phyloP scores from a whole-genome alignment of 192 early-diverging fungal genomes.

The Umbelopsis ramanniana region DNA sequence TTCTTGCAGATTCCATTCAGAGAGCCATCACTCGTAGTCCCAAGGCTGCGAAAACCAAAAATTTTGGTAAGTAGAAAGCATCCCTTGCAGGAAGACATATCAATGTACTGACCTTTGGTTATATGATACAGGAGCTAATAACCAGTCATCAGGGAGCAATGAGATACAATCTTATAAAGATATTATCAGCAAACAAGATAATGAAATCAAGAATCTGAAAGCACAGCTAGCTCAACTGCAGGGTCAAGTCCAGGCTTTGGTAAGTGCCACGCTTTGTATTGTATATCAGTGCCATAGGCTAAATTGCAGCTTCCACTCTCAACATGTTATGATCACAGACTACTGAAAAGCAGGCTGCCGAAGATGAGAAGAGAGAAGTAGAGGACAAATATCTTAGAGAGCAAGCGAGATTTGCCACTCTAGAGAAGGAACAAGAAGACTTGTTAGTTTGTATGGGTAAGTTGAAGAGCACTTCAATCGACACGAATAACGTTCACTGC shows the following conservation, averaged over 20 bases:
- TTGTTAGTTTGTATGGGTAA: constrained; percentile 46
- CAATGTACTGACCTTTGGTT: background rate
- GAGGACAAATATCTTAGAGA: constrained; percentile 23
- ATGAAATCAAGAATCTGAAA: constrained; percentile 4
- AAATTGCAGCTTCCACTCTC: background rate
- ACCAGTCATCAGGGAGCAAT: background rate
- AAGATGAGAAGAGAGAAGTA: constrained; percentile 12
- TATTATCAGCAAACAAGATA: constrained; percentile 4
- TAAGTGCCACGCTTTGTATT: background rate
- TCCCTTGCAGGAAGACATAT: background rate
- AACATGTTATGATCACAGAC: background rate
- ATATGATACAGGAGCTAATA: background rate
- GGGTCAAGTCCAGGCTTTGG: constrained; percentile 6
- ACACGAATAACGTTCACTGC: background rate
- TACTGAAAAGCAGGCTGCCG: background rate
- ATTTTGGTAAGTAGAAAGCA: background rate
- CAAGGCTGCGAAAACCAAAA: constrained; percentile 19
- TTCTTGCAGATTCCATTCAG: constrained; percentile 44
- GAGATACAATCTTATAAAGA: constrained; percentile 25
- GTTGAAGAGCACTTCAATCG: background rate
- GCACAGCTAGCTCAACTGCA: constrained; percentile 7
- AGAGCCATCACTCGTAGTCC: constrained; percentile 47
- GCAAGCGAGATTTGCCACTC: constrained; percentile 37
- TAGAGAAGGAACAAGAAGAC: constrained; percentile 54
- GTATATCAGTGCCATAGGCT: constrained; percentile 5